These are phyloP conservation scores for Friedmanniomyces simplex DNA, from an alignment of 495 filamentous ascomycete genomes.

Conservation along the genomic window DNA sequence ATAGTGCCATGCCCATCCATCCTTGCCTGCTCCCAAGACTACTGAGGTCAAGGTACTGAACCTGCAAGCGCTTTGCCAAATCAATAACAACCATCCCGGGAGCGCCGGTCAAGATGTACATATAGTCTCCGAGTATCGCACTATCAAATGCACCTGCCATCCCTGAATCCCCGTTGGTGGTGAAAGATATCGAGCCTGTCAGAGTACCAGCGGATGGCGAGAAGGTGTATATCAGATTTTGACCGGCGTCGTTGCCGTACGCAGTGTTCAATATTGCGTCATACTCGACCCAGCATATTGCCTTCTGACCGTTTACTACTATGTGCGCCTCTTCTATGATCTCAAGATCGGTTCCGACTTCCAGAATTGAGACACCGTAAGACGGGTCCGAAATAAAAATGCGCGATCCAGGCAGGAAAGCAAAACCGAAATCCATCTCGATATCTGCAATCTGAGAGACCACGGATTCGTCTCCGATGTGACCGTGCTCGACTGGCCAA, in stretches of 20 bases:
- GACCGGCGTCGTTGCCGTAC: slow-evolving; percentile 9
- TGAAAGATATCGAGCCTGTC: not conserved
- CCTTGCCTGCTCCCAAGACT: no score
- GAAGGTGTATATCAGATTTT: not conserved
- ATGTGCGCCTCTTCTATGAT: not conserved
- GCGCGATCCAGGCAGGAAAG: not conserved
- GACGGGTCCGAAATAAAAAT: slow-evolving; percentile 6
- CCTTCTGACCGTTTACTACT: not conserved
- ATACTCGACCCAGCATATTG: slow-evolving; percentile 5
- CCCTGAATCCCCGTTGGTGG: no score
- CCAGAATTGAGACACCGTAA: slow-evolving; percentile 7
- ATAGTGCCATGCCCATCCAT: no score
- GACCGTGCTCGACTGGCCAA: no score
- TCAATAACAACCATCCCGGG: no score
- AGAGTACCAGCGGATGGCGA: not conserved
- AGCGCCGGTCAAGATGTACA: no score
- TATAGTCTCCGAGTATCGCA: no score
- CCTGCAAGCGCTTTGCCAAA: no score
- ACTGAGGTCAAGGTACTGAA: no score
- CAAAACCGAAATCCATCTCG: slow-evolving; percentile 3
- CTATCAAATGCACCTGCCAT: not conserved
- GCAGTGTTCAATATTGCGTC: not conserved
- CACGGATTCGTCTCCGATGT: no score
- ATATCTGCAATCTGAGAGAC: not conserved
- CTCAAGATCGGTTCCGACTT: not conserved